Evolutionary conservation across 768 basidiomycete species (phyloP), one percentile per base, ranked within the genome.

Genomic region (Coprinopsis strossmayeri): DNA sequence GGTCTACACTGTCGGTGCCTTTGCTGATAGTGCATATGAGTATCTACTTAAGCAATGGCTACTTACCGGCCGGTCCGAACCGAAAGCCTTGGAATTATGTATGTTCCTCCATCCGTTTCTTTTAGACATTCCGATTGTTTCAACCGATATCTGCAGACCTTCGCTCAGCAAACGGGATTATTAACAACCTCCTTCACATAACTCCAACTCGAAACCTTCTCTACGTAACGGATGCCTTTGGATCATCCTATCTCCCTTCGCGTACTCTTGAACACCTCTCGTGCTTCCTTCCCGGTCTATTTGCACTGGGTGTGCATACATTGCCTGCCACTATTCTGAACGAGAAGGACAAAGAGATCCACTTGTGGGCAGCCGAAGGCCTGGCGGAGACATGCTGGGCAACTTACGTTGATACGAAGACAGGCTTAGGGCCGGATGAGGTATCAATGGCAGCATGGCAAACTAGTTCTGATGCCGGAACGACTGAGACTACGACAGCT

Each of bases 281-380:
- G 1, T 86, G 83, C 61, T 85, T 82, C 70, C 73, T 84, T 32
- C 79, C 82, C 0, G 83, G 83, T 0, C 64, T 83, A 17, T 68
- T 87, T 42, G 78, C 80, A 0, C 72, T 85, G 4, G 84, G 82
- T n/a, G 77, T 71, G 1, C 64, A 74, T 49, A 72, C 71, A 2
- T 69, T 82, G 27, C 60, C 57, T 2, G 21, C 49, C n/a, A 23
- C 48, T 13, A 60, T 64, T 34, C 64, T 74, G 12, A 42, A 66
- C 0, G 46, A 55, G 2, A 52, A 60, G 3, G 64, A 65, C 7
- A 65, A 63, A 26, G 62, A 82, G 43, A 61, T 78, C 17, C 84
- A 88, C 57, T 58, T 72, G 43, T 86, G 83, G 78, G 87, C 82
- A 0, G 87, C 87, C 0, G 69, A 80, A 59, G 87, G 85, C 2